Evolutionary conservation across 441 rosid genomes (phyloP).

Genomic region (Gossypium davidsonii): DNA sequence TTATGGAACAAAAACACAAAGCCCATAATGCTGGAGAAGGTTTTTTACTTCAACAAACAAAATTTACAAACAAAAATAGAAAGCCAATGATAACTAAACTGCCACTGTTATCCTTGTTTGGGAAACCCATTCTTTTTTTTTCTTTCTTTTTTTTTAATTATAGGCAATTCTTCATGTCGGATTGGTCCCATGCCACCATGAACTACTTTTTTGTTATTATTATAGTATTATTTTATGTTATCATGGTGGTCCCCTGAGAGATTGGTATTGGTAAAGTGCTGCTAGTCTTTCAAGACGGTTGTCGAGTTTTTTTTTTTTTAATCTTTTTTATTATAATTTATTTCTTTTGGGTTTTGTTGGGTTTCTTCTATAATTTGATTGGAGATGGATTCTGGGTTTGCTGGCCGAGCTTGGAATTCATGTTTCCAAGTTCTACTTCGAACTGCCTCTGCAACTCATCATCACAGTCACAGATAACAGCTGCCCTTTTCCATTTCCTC

Average conservation of each 20-base stretch:
- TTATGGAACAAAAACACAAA: background rate
- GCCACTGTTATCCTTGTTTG: background rate
- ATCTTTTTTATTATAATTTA: background rate
- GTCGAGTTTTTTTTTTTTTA: slow-evolving; percentile 12
- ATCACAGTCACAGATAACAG: background rate
- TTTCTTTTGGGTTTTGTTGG: slow-evolving; percentile 4
- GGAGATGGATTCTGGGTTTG: slow-evolving; percentile 10
- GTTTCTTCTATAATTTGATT: background rate
- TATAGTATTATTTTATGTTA: slow-evolving; percentile 14
- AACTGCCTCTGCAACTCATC: background rate
- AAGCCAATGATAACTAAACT: background rate
- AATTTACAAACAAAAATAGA: background rate
- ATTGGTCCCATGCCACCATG: background rate
- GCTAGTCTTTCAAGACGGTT: slow-evolving; percentile 30
- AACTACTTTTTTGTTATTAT: slow-evolving; percentile 2
- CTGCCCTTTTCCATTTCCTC: slow-evolving; percentile 10
- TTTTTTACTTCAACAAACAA: background rate
- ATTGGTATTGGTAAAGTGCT: slow-evolving; percentile 7
- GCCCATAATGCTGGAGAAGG: too few relatives aligned
- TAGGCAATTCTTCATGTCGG: background rate
- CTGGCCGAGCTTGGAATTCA: slow-evolving; percentile 20
- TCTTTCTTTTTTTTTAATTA: background rate
- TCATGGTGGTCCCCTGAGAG: slow-evolving; percentile 30
- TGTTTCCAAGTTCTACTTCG: slow-evolving; percentile 15
- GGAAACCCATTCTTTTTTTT: background rate